Base-by-base conservation (phyloP, 192 early-diverging fungal genomes). In the Coemansia sp. region DNA sequence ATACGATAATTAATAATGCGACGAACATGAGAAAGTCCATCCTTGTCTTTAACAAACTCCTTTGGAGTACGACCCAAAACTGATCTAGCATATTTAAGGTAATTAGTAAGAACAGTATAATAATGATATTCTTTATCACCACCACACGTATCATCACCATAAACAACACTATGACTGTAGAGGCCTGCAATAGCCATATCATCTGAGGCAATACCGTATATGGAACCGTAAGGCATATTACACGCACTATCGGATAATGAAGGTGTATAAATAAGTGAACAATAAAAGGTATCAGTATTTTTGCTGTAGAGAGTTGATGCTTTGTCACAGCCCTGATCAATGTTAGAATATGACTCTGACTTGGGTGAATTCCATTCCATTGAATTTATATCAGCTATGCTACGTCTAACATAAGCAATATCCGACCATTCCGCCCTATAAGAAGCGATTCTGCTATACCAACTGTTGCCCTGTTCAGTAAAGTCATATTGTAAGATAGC, bases 191-290 rank as follows among this genome's bases (percentile, higher is more conserved):
- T 54, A 9, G 59, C 74, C 57, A 69, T 63, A 0, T 56, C 58
- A 11, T 31, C 11, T 17, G 52, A 57, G 6, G 58, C 39, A 10
- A 65, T 30, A 50, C 68, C 74, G 51, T 76, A 76, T 0, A 67
- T 30, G 0, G 68, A 57, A 20, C 74, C 74, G 21, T 76, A 76
- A 5, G 74, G 74, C 36, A 76, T 52, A 20, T 59, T 59, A 32
- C 74, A 76, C 5, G 31, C 11, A 14, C 24, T 25, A 22, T 46
- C 54, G 24, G 36, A 62, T 8, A 60, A n/a, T 0, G 68, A 66
- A 5, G 32, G 14, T 3, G 51, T 57, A 50, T 64, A 52, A 7
- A 61, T 59, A n/a, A 20, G 51, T n/a, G 51, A 42, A 51, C 74
- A 76, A 19, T 32, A 57, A 17, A 63, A 53, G 21, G 46, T 61